These are phyloP conservation scores for Evansstolkia leycettana DNA, from an alignment of 495 filamentous ascomycete species.

Conservation along the genomic window DNA sequence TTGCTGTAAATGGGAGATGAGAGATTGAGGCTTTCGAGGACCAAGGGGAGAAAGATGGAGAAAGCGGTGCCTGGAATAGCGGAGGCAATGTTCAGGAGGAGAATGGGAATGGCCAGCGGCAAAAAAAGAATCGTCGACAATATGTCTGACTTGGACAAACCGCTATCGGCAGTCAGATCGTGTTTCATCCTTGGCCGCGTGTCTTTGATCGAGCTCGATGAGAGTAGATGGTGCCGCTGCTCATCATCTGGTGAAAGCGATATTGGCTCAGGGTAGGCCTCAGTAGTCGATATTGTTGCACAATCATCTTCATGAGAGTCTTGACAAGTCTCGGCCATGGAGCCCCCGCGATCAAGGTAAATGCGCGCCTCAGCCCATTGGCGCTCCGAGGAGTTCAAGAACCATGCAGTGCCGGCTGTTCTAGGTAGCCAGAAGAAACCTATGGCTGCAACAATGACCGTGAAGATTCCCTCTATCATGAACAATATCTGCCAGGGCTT, in stretches of 20 bases:
- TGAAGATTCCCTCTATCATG: slow-evolving; percentile 38
- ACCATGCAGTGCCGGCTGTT: slow-evolving; percentile 41
- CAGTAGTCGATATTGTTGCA: too few relatives aligned
- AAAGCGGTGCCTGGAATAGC: slow-evolving; percentile 41
- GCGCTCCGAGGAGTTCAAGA: slow-evolving; percentile 31
- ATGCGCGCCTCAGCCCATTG: slow-evolving; percentile 28
- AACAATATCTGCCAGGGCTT: slow-evolving; percentile 42
- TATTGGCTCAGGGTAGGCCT: background rate
- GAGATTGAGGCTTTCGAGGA: slow-evolving; percentile 13
- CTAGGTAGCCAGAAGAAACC: slow-evolving; percentile 40
- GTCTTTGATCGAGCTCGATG: too few relatives aligned
- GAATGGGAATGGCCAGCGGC: slow-evolving; percentile 14
- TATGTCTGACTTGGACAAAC: slow-evolving; percentile 1
- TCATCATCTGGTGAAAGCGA: too few relatives aligned
- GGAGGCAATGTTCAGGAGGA: slow-evolving; percentile 41
- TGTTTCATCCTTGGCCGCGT: background rate
- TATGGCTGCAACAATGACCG: slow-evolving; percentile 30
- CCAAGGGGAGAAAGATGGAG: slow-evolving; percentile 42
- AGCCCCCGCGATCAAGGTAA: slow-evolving; percentile 10
- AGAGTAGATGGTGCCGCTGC: too few relatives aligned
- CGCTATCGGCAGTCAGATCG: slow-evolving; percentile 3
- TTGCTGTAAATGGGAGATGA: slow-evolving; percentile 32
- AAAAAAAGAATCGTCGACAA: background rate
- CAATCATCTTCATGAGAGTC: too few relatives aligned
- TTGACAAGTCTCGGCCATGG: background rate